Conservation (phyloP, 208 protist genomes). For the Crithidia brevicula region DNA sequence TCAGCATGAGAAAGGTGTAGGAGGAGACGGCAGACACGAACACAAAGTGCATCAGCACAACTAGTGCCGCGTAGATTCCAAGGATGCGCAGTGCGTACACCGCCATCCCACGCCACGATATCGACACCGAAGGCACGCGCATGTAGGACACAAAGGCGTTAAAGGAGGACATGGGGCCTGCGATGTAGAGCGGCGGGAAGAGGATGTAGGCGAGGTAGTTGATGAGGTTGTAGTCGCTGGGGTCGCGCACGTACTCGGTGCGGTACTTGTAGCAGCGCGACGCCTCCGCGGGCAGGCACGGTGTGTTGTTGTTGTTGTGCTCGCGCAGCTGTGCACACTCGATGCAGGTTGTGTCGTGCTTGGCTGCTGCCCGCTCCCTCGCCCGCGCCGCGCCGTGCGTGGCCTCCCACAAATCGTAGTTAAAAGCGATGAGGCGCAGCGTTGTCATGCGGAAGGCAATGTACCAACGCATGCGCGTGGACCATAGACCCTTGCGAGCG, state of each 20-base stretch:
- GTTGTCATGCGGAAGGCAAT: slow-evolving; percentile 73
- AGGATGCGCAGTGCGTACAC: slow-evolving; percentile 17
- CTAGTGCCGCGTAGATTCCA: slow-evolving; percentile 21
- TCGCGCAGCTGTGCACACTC: slow-evolving; percentile 41
- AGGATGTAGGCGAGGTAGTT: slow-evolving; percentile 88
- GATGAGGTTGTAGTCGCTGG: slow-evolving; percentile 71
- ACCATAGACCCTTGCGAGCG: slow-evolving; percentile 7
- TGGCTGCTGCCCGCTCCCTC: slow-evolving; percentile 30
- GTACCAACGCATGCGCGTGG: slow-evolving; percentile 52
- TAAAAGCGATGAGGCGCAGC: slow-evolving; percentile 88
- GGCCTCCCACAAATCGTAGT: slow-evolving; percentile 64
- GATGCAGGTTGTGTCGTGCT: slow-evolving; percentile 38
- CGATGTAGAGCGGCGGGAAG: slow-evolving; percentile 91
- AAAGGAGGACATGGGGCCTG: slow-evolving; percentile 89
- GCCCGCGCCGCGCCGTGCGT: slow-evolving; percentile 12
- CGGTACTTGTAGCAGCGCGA: slow-evolving; percentile 62
- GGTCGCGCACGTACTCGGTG: slow-evolving; percentile 52
- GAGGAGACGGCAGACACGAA: slow-evolving; percentile 61
- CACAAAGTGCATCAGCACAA: slow-evolving; percentile 42
- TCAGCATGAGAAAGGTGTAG: slow-evolving; percentile 65
- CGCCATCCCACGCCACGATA: slow-evolving; percentile 13
- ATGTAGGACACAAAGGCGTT: slow-evolving; percentile 89
- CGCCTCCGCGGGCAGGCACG: slow-evolving; percentile 12
- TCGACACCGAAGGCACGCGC: slow-evolving; percentile 37
- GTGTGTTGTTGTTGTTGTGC: slow-evolving; percentile 11